Evolutionary conservation across 768 basidiomycete genomes (phyloP), one percentile per base, ranked within the genome.

Genomic region (Chalciporus chontae): DNA sequence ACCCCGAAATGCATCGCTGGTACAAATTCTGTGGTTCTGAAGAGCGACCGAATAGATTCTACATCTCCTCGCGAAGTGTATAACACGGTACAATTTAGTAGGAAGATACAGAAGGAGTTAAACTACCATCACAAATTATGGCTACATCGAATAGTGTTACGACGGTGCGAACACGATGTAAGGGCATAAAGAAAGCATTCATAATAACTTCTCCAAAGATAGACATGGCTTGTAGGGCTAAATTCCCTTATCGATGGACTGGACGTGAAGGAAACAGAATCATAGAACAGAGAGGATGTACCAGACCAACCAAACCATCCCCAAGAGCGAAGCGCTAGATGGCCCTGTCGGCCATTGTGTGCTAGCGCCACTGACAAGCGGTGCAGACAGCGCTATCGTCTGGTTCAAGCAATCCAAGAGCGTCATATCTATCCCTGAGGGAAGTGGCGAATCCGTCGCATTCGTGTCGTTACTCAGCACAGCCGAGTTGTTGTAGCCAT

Each of bases 401-500:
- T 66, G 54, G 53, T 88, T 88, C 41, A 88, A 54, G 52, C 86
- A 87, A 24, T 65, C 54, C 34, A 86, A 58, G 10, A 86, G 68
- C 1, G 61, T 70, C 27, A 46, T 66, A 54, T 85, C 77, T n/a
- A 83, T 69, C 39, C 68, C 70, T 2, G 65, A 62, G 1, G 84
- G 84, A 1, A 88, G 69, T 0, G 82, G 73, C 0, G 76, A 69
- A 48, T 79, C 71, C 0, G 77, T 64, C 0, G 64, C 53, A 24
- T 70, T 76, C 8, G 71, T 63, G 18, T 79, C 69, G 24, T 51
- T 56, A 32, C 63, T 65, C 21, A 80, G 64, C 3, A 70, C 76
- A 6, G 74, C 79, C 0, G 81, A 80, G 53, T 87, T 77, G 57
- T 87, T 85, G 60, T 87, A 86, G 0, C 80, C 80, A 47, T 87